These are phyloP conservation scores for Phytophthora aleatoria DNA, from an alignment of 352 stramenopile genomes.

Conservation along the genomic window DNA sequence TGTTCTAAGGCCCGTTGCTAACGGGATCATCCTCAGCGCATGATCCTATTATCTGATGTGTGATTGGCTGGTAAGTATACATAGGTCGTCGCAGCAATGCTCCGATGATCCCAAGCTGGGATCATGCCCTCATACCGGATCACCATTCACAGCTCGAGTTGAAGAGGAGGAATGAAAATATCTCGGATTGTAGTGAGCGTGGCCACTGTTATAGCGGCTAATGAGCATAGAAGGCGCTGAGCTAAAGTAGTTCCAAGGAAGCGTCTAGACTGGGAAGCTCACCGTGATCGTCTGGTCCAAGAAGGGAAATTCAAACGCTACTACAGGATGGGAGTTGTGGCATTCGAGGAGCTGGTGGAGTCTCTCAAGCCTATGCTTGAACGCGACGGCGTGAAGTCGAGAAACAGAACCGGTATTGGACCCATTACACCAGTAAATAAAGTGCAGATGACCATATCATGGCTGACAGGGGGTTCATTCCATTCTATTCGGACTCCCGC, in stretches of 20 bases:
- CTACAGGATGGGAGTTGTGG: not conserved
- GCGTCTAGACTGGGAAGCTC: constrained; percentile 7
- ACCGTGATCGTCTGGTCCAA: not conserved
- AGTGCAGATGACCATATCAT: no score
- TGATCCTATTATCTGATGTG: not conserved
- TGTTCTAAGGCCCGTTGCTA: constrained; percentile 6
- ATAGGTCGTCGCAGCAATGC: not conserved
- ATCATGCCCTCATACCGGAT: not conserved
- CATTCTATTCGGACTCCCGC: no score
- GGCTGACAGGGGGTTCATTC: no score
- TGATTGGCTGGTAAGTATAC: constrained; percentile 11
- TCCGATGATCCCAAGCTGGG: not conserved
- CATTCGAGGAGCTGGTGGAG: no score
- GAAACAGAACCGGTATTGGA: not conserved
- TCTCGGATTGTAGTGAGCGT: not conserved
- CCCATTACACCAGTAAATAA: not conserved
- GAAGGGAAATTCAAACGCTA: constrained; percentile 4
- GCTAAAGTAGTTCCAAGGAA: not conserved
- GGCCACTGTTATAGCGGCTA: not conserved
- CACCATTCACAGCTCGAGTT: no score
- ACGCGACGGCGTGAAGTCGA: not conserved
- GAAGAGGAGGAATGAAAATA: not conserved
- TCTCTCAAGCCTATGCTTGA: not conserved
- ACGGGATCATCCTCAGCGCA: not conserved
- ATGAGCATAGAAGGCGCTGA: not conserved